phyloP scores from a whole-genome alignment of 768 basidiomycete genomes.

The Plicaturopsis crispa region DNA sequence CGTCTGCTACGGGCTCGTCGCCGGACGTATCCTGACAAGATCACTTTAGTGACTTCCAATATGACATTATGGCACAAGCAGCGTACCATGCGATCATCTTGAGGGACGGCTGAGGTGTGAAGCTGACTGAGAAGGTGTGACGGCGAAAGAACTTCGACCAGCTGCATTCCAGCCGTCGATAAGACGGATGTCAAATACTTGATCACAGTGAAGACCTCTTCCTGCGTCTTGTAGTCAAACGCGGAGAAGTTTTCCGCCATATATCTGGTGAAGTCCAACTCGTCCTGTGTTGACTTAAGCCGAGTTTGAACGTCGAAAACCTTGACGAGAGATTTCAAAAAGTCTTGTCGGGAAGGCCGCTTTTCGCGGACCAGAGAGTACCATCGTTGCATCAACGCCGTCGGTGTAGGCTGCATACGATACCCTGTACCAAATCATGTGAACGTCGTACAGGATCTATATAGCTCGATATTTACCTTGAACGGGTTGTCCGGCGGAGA shows the following conservation, averaged over 20 bases:
- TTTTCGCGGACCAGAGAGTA: constrained; percentile 90
- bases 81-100: no score
- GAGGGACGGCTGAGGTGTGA: no score
- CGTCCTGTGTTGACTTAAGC: constrained; percentile 61
- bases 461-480: no score
- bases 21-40: background rate
- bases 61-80: no score
- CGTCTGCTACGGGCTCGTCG: no score
- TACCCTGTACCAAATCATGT: constrained; percentile 38
- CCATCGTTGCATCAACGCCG: constrained; percentile 83
- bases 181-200: constrained; percentile 68
- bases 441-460: constrained; percentile 2
- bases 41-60: no score
- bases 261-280: constrained; percentile 82
- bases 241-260: constrained; percentile 92
- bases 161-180: constrained; percentile 74
- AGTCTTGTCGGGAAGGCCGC: constrained; percentile 77
- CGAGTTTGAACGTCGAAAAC: constrained; percentile 69
- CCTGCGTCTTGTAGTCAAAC: constrained; percentile 92
- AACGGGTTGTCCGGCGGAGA: constrained; percentile 32
- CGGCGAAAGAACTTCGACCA: constrained; percentile 70
- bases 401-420: constrained; percentile 52
- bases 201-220: constrained; percentile 85
- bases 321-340: constrained; percentile 74
- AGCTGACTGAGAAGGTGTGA: constrained; percentile 61